Evolutionary conservation across 176 grass and related monocot species (phyloP).

Genomic region (Bothriochloa decipiens): DNA sequence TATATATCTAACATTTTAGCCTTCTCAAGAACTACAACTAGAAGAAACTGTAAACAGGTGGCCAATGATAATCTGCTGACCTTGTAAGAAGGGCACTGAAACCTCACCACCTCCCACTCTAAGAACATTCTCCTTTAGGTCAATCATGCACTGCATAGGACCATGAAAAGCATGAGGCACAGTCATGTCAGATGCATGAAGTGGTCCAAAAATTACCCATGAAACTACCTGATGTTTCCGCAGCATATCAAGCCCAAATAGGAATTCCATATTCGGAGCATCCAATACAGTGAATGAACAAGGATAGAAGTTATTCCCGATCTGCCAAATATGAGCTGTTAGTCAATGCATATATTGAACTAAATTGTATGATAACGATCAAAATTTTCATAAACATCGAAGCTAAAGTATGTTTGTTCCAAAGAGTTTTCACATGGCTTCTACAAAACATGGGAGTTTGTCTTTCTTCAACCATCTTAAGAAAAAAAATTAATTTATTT

Average conservation of each 20-base stretch:
- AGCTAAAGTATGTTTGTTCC: slow-evolving; percentile 17
- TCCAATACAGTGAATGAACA: slow-evolving; percentile 99
- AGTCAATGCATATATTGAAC: slow-evolving; percentile 12
- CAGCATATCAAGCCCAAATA: slow-evolving; percentile 99
- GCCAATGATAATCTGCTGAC: slow-evolving; percentile 33
- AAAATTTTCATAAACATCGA: neutral
- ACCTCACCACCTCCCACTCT: slow-evolving; percentile 99
- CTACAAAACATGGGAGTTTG: neutral
- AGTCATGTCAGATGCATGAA: slow-evolving; percentile 16
- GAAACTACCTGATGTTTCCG: slow-evolving; percentile 93
- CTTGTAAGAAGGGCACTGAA: slow-evolving; percentile 94
- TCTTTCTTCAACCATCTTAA: neutral
- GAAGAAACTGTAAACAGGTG: slow-evolving; percentile 16
- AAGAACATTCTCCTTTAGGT: slow-evolving; percentile 98
- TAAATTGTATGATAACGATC: neutral
- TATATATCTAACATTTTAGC: neutral
- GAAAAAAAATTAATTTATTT: neutral
- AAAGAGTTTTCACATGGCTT: slow-evolving; percentile 24
- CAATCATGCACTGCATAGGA: slow-evolving; percentile 88
- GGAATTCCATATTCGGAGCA: slow-evolving; percentile 97
- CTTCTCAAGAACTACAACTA: slow-evolving; percentile 19
- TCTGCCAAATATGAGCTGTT: slow-evolving; percentile 55
- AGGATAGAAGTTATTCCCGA: slow-evolving; percentile 81
- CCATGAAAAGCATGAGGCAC: slow-evolving; percentile 27
- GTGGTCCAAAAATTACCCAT: slow-evolving; percentile 34